These are phyloP conservation scores for Cryptosporidium felis DNA, from an alignment of 169 alveolate species.

Conservation along the genomic window DNA sequence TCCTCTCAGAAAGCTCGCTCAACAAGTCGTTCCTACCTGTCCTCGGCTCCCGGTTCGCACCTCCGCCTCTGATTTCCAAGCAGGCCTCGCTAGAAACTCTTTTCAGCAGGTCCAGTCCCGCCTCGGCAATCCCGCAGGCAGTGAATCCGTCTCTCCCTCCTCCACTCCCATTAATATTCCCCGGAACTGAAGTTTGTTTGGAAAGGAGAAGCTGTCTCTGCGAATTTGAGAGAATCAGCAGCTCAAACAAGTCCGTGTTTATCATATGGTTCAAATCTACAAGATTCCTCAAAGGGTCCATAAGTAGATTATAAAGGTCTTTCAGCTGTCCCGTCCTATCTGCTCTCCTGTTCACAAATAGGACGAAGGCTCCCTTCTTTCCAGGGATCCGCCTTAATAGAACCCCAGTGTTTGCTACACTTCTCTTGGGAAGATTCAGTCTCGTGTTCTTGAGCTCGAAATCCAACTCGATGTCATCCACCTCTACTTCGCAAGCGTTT, in stretches of 20 bases:
- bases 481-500: slow-evolving; percentile 37
- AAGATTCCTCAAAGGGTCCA: not conserved
- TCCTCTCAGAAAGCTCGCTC: not conserved
- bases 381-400: slow-evolving; percentile 13
- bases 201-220: slow-evolving; percentile 28
- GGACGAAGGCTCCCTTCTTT: slow-evolving; percentile 28
- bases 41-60: not conserved
- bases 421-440: slow-evolving; percentile 1
- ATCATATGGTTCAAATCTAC: slow-evolving; percentile 1
- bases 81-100: not conserved
- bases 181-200: slow-evolving; percentile 1
- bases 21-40: not conserved
- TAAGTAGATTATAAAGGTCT: slow-evolving; percentile 15
- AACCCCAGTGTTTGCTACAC: slow-evolving; percentile 3
- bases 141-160: not conserved
- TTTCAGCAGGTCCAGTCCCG: slow-evolving; percentile 21
- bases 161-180: not conserved
- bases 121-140: not conserved
- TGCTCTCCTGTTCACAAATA: slow-evolving; percentile 14
- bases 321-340: slow-evolving; percentile 29
- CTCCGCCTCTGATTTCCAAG: not conserved
- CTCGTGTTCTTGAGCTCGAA: not conserved
- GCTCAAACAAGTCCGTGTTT: slow-evolving; percentile 24
- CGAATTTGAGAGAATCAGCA: slow-evolving; percentile 13
- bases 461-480: slow-evolving; percentile 23